phyloP scores from a whole-genome alignment of 2,329 filamentous ascomycete species.

The Nigrograna mackinnonii region DNA sequence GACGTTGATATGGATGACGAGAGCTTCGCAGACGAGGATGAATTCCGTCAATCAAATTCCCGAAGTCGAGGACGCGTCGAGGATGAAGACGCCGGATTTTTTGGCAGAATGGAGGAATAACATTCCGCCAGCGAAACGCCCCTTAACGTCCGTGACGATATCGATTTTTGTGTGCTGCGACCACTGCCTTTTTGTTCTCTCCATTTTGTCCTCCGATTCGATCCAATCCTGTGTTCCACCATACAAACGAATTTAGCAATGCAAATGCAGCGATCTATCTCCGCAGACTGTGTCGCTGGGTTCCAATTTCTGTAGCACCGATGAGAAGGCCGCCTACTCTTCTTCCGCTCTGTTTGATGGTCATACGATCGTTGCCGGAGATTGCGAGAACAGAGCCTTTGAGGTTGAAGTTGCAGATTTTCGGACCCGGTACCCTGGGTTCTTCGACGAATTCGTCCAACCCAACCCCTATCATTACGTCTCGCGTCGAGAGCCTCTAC shows the following conservation, averaged over 20 bases:
- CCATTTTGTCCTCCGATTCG: conserved; percentile 19
- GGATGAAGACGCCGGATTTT: conserved; percentile 93
- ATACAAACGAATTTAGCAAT: conserved; percentile 34
- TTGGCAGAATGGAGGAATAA: conserved; percentile 89
- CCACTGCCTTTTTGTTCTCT: neutral
- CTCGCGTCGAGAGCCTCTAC: conserved; percentile 41
- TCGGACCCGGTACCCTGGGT: conserved; percentile 11
- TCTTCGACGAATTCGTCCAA: too few species aligned
- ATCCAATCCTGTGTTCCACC: too few species aligned
- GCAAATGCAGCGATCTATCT: conserved; percentile 43
- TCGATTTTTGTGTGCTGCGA: conserved; percentile 6
- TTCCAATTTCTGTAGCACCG: conserved; percentile 39
- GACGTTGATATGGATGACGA: conserved; percentile 60
- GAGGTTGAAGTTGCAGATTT: conserved; percentile 42
- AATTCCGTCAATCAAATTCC: conserved; percentile 54
- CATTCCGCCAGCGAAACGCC: conserved; percentile 2
- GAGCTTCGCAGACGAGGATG: conserved; percentile 68
- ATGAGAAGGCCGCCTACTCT: conserved; percentile 48
- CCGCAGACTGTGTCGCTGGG: conserved; percentile 37
- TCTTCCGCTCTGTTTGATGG: too few species aligned
- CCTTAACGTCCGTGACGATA: conserved; percentile 14
- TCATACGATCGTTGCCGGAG: too few species aligned
- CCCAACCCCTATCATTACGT: conserved; percentile 15
- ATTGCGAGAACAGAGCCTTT: conserved; percentile 40
- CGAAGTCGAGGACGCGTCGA: conserved; percentile 66